A percentile compares a stretch with the other conserved stretches of the same genome.
Conservation (phyloP, 2,329 filamentous ascomycete species). For the Fusarium protoensiforme region DNA sequence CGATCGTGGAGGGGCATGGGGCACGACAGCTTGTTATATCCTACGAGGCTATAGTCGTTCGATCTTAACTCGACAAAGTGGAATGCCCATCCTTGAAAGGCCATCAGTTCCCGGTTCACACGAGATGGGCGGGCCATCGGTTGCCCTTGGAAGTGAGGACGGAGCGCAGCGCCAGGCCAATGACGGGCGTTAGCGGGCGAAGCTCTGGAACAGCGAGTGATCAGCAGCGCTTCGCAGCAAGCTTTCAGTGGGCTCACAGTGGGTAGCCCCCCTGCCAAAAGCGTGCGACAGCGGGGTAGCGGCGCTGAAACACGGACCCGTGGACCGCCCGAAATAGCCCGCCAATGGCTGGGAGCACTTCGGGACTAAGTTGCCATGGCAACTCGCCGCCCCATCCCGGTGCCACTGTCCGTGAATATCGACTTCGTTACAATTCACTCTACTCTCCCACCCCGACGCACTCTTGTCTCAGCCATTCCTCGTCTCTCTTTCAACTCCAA, state of each 20-base stretch:
- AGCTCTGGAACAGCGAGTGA: constrained; percentile 24
- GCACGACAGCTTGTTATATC: background rate
- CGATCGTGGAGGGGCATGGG: background rate
- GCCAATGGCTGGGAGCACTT: constrained; percentile 22
- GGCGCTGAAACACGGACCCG: constrained; percentile 36
- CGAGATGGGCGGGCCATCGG: constrained; percentile 30
- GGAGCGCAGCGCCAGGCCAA: constrained; percentile 12
- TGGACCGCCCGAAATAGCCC: constrained; percentile 32
- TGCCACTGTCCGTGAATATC: constrained; percentile 36
- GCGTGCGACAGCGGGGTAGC: constrained; percentile 42
- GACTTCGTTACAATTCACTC: constrained; percentile 21
- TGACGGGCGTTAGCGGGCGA: constrained; percentile 11
- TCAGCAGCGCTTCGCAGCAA: constrained; percentile 31
- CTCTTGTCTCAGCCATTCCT: constrained; percentile 38
- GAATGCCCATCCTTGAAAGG: constrained; percentile 20
- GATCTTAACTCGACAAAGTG: constrained; percentile 18
- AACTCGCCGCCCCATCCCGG: constrained; percentile 23
- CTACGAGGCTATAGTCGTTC: constrained; percentile 21
- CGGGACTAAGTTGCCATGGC: constrained; percentile 35
- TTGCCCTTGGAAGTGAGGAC: constrained; percentile 25
- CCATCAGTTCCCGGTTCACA: constrained; percentile 20
- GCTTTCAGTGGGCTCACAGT: constrained; percentile 33
- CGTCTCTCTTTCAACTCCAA: constrained; percentile 34
- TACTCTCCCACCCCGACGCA: constrained; percentile 20
- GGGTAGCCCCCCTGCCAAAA: constrained; percentile 24